Conservation (phyloP, 164 flowering plant species). For the Aristolochia fimbriata region DNA sequence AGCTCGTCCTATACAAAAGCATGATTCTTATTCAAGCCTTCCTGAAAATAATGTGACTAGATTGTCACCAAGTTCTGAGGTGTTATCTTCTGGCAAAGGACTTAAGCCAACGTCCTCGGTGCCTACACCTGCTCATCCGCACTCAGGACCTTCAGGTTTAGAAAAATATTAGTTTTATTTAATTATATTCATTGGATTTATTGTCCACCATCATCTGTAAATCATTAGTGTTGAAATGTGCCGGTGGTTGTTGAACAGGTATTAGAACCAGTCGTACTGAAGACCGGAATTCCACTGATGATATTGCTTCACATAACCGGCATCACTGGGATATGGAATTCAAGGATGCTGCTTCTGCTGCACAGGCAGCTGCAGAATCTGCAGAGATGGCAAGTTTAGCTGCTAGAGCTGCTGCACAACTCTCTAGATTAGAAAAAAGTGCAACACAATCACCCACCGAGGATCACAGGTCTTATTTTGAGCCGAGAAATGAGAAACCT, state of each 20-base stretch:
- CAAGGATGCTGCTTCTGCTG: conserved; percentile 91
- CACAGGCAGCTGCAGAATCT: conserved; percentile 96
- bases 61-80: conserved; percentile 22
- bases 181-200: background rate
- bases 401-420: conserved; percentile 93
- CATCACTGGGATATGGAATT: conserved; percentile 69
- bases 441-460: conserved; percentile 32
- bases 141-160: conserved; percentile 32
- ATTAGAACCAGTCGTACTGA: conserved; percentile 15
- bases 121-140: conserved; percentile 16
- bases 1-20: conserved; percentile 15
- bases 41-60: conserved; percentile 15
- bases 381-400: conserved; percentile 94
- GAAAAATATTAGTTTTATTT: background rate
- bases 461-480: conserved; percentile 16
- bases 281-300: conserved; percentile 19
- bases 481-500: conserved; percentile 3
- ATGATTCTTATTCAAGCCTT: conserved; percentile 15
- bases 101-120: conserved; percentile 9
- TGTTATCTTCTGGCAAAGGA: conserved; percentile 15
- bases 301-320: conserved; percentile 14
- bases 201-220: background rate
- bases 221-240: background rate
- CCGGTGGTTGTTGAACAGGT: conserved; percentile 20
- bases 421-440: conserved; percentile 39